These are phyloP conservation scores for Epicoccum sorghinum DNA, from an alignment of 2,329 filamentous ascomycete species.

Conservation along the genomic window DNA sequence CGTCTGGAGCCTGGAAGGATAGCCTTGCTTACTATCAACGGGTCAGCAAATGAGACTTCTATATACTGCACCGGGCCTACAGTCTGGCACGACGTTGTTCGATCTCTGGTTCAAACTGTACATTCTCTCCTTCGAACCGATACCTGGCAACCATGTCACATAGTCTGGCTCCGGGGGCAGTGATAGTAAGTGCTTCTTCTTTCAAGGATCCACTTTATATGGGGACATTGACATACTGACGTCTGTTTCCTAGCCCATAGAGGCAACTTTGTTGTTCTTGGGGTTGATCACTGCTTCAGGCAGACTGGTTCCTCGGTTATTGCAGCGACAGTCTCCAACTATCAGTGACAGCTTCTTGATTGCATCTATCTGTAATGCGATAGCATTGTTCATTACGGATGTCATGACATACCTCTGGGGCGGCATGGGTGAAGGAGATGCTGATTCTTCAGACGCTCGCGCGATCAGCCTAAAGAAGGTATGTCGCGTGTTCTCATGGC, in stretches of 20 bases:
- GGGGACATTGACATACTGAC: constrained; percentile 1
- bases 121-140: not conserved
- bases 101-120: not conserved
- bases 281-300: constrained; percentile 23
- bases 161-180: constrained; percentile 14
- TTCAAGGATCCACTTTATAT: no score
- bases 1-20: not conserved
- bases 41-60: not conserved
- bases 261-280: constrained; percentile 17
- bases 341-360: constrained; percentile 26
- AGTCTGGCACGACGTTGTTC: no score
- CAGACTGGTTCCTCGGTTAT: constrained; percentile 22
- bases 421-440: constrained; percentile 21
- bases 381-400: constrained; percentile 28
- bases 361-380: constrained; percentile 22
- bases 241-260: constrained; percentile 15
- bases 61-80: not conserved
- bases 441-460: constrained; percentile 13
- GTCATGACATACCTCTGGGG: constrained; percentile 27
- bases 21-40: not conserved
- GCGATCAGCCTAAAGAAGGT: constrained; percentile 27
- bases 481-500: not conserved
- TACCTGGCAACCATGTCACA: constrained; percentile 8
- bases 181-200: constrained; percentile 14
- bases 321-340: constrained; percentile 22